These are phyloP conservation scores for Silene uniflora DNA, from an alignment of 148 eudicot genomes.

Conservation along the genomic window DNA sequence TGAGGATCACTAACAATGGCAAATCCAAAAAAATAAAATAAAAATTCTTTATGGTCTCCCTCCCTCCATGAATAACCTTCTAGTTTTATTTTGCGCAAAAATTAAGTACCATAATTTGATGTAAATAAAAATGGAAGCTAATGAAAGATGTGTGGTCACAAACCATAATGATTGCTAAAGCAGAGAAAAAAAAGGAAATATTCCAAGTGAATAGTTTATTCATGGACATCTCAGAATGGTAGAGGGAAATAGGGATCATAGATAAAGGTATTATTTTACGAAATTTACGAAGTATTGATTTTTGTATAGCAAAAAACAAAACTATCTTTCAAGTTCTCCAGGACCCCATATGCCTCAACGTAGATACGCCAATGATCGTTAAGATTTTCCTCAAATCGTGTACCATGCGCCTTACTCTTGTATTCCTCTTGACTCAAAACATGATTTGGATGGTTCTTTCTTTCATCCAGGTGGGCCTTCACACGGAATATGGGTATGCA, in stretches of 20 bases:
- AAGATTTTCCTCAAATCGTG: no score
- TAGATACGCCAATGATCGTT: no score
- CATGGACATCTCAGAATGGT: neutral
- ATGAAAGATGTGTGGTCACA: neutral
- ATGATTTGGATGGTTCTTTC: neutral
- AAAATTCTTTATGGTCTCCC: no score
- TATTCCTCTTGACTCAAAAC: neutral
- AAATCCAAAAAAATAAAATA: no score
- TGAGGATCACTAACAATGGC: neutral
- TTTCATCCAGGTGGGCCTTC: constrained; percentile 63
- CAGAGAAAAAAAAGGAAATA: neutral
- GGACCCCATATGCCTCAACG: no score
- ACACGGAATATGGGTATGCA: constrained; percentile 66
- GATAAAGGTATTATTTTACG: neutral
- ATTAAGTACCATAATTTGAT: neutral
- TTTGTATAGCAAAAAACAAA: no score
- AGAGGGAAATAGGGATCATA: neutral
- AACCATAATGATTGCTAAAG: neutral
- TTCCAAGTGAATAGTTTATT: neutral
- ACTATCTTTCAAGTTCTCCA: no score
- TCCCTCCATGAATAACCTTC: neutral
- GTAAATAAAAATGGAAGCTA: neutral
- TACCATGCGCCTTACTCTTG: no score
- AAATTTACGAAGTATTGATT: no score
- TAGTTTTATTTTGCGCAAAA: neutral